Evolutionary conservation across 108 stramenopile species (phyloP).

Genomic region (Cyclotella choctawhatcheeana): DNA sequence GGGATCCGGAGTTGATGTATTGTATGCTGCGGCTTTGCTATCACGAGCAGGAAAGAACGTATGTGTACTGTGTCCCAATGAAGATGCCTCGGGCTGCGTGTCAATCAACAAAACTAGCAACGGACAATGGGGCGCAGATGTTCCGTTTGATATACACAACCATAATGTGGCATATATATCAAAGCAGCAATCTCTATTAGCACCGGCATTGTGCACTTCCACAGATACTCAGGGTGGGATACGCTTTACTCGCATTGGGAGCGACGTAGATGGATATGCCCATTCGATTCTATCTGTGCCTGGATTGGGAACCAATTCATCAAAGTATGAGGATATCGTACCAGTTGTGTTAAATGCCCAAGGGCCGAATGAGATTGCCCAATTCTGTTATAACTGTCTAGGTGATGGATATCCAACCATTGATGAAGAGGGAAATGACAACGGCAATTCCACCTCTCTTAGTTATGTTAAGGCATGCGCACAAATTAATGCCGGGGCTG

Average conservation of each 20-base stretch:
- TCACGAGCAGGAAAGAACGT: conserved; percentile 82
- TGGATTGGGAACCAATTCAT: conserved; percentile 69
- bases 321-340: conserved; percentile 20
- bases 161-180: conserved; percentile 60
- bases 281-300: conserved; percentile 83
- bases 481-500: conserved; percentile 66
- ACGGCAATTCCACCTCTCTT: conserved; percentile 61
- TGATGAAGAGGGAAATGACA: conserved; percentile 54
- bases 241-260: conserved; percentile 82
- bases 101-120: conserved; percentile 22
- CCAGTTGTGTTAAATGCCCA: conserved; percentile 70
- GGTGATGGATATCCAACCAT: conserved; percentile 78
- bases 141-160: conserved; percentile 79
- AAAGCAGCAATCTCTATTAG: conserved; percentile 69
- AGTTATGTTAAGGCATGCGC: conserved; percentile 65
- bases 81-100: conserved; percentile 81
- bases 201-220: conserved; percentile 72
- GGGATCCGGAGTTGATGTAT: conserved; percentile 73
- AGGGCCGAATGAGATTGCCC: conserved; percentile 57
- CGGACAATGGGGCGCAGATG: conserved; percentile 26
- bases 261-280: conserved; percentile 71
- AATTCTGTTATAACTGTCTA: conserved; percentile 67
- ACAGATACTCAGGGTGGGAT: conserved; percentile 85
- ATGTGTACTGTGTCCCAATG: conserved; percentile 59
- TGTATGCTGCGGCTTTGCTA: conserved; percentile 81